Evolutionary conservation across 805 yeast genomes (phyloP), one percentile per base, ranked within the genome.

Genomic region (Candida maesae): DNA sequence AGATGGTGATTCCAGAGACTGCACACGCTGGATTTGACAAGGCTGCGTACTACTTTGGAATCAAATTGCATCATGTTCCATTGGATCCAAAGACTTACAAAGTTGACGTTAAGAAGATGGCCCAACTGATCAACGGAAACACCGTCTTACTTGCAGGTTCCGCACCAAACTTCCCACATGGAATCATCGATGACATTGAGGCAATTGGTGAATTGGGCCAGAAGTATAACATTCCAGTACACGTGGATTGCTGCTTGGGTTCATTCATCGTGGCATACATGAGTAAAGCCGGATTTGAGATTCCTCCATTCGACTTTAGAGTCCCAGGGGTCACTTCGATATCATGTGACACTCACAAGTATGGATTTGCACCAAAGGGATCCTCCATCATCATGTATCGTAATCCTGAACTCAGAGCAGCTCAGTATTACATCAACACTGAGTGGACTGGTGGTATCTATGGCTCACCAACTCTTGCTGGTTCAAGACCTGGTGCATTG

Each of bases 321-420:
- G 71, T 88, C 2, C 83, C 87, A 1, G 93, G 93, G 24, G 98
- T 93, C n/a, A 93, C 98, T 1, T 89, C 97, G 3, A 91, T 91
- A 43, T 86, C 96, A n/a, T 93, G 98, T 65, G 99, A 91, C 61
- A 91, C 99, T n/a, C 99, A 91, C 70, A 91, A 91, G 63, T 91
- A 91, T 58, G 99, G 98, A 1, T 93, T 91, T 71, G 97, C 98
- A 8, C 99, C 99, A 29, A 91, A 91, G 64, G 99, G 99, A 9
- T 83, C 95, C 0, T 87, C 96, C 1, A 74, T 91, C 18, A 84
- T 93, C 53, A 83, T 93, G 95, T 93, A 93, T 63, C 75, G 97
- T 35, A 65, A 73, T 46, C 53, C 73, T 0, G 72, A 75, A 43
- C 71, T 88, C 42, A 73, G 99, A 43, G 74, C 74, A 50, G 73